phyloP scores from a whole-genome alignment of 1,139 yeast genomes.

The Yamadazyma buinensis region DNA sequence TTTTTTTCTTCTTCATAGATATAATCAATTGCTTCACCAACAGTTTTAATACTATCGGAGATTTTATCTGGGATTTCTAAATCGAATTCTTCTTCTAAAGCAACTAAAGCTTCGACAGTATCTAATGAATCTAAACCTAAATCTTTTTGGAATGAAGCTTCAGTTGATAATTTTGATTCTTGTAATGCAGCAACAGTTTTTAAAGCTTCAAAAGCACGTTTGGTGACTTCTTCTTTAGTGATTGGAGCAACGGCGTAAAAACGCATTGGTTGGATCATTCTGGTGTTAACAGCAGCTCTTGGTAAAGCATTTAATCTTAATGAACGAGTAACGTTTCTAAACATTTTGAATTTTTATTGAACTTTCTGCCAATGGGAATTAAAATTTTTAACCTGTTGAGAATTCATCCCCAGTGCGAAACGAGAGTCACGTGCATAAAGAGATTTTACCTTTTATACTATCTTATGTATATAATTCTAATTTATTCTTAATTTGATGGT shows the following conservation, averaged over 20 bases:
- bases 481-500: too few species aligned
- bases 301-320: constrained; percentile 21
- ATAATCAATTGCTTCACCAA: constrained; percentile 65
- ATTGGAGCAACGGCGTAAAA: constrained; percentile 48
- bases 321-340: constrained; percentile 39
- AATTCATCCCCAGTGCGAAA: not conserved
- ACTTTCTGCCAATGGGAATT: constrained; percentile 2
- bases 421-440: not conserved
- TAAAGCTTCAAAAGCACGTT: constrained; percentile 48
- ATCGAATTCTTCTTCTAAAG: constrained; percentile 71
- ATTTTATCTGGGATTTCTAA: constrained; percentile 66
- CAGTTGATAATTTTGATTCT: constrained; percentile 40
- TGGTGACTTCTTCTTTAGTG: constrained; percentile 44
- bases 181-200: constrained; percentile 50
- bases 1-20: constrained; percentile 48
- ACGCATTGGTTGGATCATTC: constrained; percentile 20
- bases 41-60: constrained; percentile 66
- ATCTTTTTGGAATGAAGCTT: constrained; percentile 56
- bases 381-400: constrained; percentile 6
- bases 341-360: constrained; percentile 4
- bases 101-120: constrained; percentile 68
- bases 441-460: too few species aligned
- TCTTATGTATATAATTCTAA: too few species aligned
- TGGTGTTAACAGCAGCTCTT: constrained; percentile 16
- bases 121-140: constrained; percentile 70